Conservation (phyloP, 176 grass and related monocot species). For the Aegilops umbellulata region DNA sequence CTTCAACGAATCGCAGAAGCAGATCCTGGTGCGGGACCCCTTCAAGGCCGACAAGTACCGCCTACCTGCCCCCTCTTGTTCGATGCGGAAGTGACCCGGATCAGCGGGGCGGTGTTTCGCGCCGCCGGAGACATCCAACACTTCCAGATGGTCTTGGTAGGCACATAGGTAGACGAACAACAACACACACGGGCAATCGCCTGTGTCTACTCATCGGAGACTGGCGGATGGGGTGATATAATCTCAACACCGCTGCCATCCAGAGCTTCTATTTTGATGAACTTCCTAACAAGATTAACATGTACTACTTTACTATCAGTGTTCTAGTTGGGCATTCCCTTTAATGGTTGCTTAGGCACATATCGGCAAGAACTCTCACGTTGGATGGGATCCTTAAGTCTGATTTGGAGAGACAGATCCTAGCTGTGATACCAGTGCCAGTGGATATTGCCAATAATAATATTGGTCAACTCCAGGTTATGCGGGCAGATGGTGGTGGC, state of each 20-base stretch:
- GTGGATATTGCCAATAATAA: neutral
- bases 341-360: neutral
- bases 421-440: neutral
- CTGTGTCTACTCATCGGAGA: neutral
- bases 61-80: neutral
- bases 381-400: neutral
- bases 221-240: neutral
- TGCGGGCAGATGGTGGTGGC: neutral
- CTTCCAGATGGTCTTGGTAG: neutral
- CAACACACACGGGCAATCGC: neutral
- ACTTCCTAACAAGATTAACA: neutral
- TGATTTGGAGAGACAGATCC: neutral
- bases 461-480: neutral
- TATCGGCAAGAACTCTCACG: rapidly evolving
- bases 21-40: neutral
- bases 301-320: neutral
- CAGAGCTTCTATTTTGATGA: no score
- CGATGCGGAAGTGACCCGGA: rapidly evolving
- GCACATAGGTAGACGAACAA: neutral
- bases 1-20: neutral
- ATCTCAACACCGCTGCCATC: neutral
- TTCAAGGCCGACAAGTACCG: neutral
- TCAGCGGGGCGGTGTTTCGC: neutral
- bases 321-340: neutral
- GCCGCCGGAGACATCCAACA: neutral